phyloP scores from a whole-genome alignment of 768 basidiomycete genomes.

The Termitomyces sp. region DNA sequence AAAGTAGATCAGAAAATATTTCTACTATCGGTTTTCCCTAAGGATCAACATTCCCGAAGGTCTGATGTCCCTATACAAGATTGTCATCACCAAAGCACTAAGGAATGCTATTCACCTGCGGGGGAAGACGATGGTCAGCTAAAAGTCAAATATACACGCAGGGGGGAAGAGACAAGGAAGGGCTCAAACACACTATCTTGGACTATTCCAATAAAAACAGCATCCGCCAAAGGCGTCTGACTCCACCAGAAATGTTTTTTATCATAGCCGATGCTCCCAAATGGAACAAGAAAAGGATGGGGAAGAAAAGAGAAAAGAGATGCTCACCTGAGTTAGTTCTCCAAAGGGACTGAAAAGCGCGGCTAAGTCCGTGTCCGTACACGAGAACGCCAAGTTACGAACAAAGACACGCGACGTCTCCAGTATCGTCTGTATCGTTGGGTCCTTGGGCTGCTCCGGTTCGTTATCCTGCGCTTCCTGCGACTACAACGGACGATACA shows the following conservation, averaged over 20 bases:
- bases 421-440: slow-evolving; percentile 50
- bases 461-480: not conserved
- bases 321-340: slow-evolving; percentile 67
- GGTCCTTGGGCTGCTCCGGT: slow-evolving; percentile 23
- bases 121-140: not conserved
- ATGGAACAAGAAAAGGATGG: not conserved
- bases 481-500: not conserved
- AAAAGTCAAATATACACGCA: not conserved
- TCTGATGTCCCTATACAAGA: slow-evolving; percentile 62
- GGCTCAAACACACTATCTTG: too few relatives aligned
- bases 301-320: not conserved
- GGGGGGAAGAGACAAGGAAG: slow-evolving; percentile 10
- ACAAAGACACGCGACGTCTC: slow-evolving; percentile 82
- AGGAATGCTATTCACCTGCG: slow-evolving; percentile 32
- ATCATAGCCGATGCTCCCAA: slow-evolving; percentile 25
- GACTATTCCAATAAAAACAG: slow-evolving; percentile 37
- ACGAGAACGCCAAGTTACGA: slow-evolving; percentile 91
- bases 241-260: too few relatives aligned
- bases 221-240: slow-evolving; percentile 41
- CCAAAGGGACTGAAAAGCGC: slow-evolving; percentile 68
- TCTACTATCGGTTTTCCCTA: slow-evolving; percentile 43
- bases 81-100: slow-evolving; percentile 33
- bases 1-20: slow-evolving; percentile 14
- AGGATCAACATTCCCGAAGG: slow-evolving; percentile 56
- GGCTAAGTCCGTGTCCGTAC: slow-evolving; percentile 64